phyloP scores from a whole-genome alignment of 495 filamentous ascomycete genomes.

The Halenospora varia region DNA sequence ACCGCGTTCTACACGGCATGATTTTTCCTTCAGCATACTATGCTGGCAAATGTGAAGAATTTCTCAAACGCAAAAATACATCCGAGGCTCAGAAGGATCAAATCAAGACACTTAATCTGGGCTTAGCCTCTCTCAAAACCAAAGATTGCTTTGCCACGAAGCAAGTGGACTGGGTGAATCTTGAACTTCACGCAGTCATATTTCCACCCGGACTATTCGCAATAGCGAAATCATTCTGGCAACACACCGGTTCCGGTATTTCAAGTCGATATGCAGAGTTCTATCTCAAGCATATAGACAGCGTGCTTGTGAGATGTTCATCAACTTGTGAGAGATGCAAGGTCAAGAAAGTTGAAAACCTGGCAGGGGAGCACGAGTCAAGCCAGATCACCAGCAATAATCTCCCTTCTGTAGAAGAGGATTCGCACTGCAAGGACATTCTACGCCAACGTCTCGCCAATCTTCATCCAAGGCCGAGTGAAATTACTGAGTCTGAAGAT shows the following conservation, averaged over 20 bases:
- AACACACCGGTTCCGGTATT: slow-evolving; percentile 89
- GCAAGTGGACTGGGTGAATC: background rate
- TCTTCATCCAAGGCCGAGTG: background rate
- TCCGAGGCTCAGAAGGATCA: background rate
- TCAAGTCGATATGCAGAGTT: slow-evolving; percentile 87
- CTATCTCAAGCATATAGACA: slow-evolving; percentile 48
- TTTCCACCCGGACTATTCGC: slow-evolving; percentile 57
- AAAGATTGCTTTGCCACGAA: background rate
- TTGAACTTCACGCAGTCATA: slow-evolving; percentile 62
- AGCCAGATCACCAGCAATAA: background rate
- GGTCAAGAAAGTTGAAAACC: background rate
- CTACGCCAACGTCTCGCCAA: background rate
- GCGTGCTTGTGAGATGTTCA: background rate
- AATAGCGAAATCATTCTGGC: slow-evolving; percentile 85
- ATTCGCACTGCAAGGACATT: background rate
- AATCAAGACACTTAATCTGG: background rate
- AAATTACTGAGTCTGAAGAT: slow-evolving; percentile 23
- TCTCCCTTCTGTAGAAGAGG: background rate
- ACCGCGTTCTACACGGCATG: slow-evolving; percentile 33
- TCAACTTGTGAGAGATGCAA: background rate
- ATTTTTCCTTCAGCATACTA: slow-evolving; percentile 16
- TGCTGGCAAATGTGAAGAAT: background rate
- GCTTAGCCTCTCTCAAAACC: background rate
- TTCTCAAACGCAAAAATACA: slow-evolving; percentile 31
- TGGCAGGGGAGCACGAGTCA: background rate